Conservation (phyloP, 352 stramenopile genomes). For the Phytophthora macrochlamydospora region DNA sequence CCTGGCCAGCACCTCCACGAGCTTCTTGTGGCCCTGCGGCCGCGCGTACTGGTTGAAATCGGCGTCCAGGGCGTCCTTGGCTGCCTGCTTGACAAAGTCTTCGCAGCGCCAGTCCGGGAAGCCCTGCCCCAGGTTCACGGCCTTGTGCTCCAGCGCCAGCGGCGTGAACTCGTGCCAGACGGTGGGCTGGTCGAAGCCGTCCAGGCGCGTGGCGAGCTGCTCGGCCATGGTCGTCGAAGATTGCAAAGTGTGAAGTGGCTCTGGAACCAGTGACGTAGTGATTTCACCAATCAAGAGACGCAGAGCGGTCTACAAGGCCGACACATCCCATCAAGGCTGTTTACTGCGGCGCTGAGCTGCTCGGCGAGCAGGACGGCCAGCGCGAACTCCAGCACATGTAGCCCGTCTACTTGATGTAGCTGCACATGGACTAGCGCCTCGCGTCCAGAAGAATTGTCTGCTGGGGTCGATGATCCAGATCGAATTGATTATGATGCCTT, state of each 20-base stretch:
- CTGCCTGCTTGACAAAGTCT: conserved; percentile 94
- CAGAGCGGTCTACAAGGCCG: no score
- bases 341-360: no score
- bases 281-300: conserved; percentile 18
- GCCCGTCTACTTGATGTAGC: no score
- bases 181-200: conserved; percentile 79
- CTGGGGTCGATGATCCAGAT: neutral
- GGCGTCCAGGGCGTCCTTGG: conserved; percentile 91
- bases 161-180: conserved; percentile 92
- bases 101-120: conserved; percentile 95
- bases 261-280: conserved; percentile 2
- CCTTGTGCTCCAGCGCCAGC: conserved; percentile 83
- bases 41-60: conserved; percentile 96
- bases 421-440: neutral
- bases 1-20: conserved; percentile 85
- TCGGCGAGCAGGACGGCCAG: no score
- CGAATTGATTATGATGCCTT: neutral
- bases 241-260: neutral
- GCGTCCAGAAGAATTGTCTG: no score
- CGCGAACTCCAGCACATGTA: no score
- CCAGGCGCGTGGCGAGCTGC: conserved; percentile 59
- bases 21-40: conserved; percentile 87
- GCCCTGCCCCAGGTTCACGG: conserved; percentile 94
- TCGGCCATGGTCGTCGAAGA: conserved; percentile 47
- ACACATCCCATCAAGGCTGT: neutral